Percentiles rank a stretch among this genome's conserved stretches.
Evolutionary conservation across 129 eudicot species (phyloP).

Genomic region (Rutidosis leptorrhynchoides): DNA sequence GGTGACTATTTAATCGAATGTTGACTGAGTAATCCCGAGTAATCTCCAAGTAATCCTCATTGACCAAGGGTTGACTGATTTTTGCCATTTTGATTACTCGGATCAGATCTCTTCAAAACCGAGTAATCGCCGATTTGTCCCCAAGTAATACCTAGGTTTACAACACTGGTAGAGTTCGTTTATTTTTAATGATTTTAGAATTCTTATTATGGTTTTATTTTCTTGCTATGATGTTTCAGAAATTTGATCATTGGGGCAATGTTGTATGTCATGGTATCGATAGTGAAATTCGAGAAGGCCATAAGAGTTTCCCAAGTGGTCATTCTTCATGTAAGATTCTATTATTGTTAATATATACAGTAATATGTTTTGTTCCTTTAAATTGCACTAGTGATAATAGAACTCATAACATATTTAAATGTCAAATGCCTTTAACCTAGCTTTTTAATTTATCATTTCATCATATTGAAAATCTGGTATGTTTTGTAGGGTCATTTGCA

Average conservation of each 20-base stretch:
- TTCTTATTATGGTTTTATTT: slow-evolving; percentile 5
- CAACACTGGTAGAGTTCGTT: too few relatives aligned
- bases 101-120: too few relatives aligned
- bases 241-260: slow-evolving; percentile 63
- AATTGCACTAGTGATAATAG: background rate
- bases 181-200: background rate
- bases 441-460: background rate
- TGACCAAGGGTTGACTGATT: too few relatives aligned
- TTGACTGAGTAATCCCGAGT: too few relatives aligned
- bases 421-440: background rate
- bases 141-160: too few relatives aligned
- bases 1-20: too few relatives aligned
- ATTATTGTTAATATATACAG: background rate
- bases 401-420: background rate
- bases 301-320: slow-evolving; percentile 97
- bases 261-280: slow-evolving; percentile 68
- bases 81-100: too few relatives aligned
- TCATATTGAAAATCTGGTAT: slow-evolving; percentile 13
- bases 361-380: too few relatives aligned
- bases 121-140: too few relatives aligned
- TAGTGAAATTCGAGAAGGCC: slow-evolving; percentile 75
- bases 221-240: slow-evolving; percentile 31
- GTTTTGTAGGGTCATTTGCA: slow-evolving; percentile 80
- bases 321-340: slow-evolving; percentile 76
- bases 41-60: too few relatives aligned